These are phyloP conservation scores for Butyriboletus appendiculatus DNA, from an alignment of 1,284 basidiomycete genomes.

Conservation along the genomic window DNA sequence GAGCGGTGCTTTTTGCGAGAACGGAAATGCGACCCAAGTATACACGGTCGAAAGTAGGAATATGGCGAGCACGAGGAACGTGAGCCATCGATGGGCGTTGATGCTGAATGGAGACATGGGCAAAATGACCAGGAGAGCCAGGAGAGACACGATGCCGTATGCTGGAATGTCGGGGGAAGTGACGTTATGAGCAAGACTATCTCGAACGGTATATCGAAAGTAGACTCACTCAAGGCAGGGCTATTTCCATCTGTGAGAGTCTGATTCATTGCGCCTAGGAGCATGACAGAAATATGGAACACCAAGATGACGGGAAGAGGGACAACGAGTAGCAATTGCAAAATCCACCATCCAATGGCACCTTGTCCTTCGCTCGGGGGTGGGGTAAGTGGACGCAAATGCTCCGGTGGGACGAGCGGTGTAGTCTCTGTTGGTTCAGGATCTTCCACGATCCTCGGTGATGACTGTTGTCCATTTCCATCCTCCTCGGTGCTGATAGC, in stretches of 20 bases:
- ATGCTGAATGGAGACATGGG: constrained; percentile 65
- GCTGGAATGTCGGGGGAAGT: constrained; percentile 40
- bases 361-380: constrained; percentile 35
- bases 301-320: constrained; percentile 59
- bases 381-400: constrained; percentile 3
- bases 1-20: constrained; percentile 57
- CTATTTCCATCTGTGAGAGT: constrained; percentile 67
- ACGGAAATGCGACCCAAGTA: constrained; percentile 58
- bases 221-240: constrained; percentile 47
- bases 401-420: constrained; percentile 46
- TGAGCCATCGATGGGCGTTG: constrained; percentile 52
- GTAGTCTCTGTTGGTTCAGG: constrained; percentile 49
- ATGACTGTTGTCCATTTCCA: constrained; percentile 11
- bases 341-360: constrained; percentile 60
- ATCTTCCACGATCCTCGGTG: constrained; percentile 29
- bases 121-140: constrained; percentile 53
- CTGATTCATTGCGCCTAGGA: constrained; percentile 55
- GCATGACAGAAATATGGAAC: constrained; percentile 52
- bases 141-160: constrained; percentile 47
- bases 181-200: constrained; percentile 4
- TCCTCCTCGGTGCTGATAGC: constrained; percentile 23
- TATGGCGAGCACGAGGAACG: constrained; percentile 41
- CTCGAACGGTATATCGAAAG: neutral
- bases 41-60: constrained; percentile 48
- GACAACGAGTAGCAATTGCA: constrained; percentile 58